Evolutionary conservation across 768 basidiomycete species (phyloP).

Genomic region (Chalciporus pseudorubinellus): DNA sequence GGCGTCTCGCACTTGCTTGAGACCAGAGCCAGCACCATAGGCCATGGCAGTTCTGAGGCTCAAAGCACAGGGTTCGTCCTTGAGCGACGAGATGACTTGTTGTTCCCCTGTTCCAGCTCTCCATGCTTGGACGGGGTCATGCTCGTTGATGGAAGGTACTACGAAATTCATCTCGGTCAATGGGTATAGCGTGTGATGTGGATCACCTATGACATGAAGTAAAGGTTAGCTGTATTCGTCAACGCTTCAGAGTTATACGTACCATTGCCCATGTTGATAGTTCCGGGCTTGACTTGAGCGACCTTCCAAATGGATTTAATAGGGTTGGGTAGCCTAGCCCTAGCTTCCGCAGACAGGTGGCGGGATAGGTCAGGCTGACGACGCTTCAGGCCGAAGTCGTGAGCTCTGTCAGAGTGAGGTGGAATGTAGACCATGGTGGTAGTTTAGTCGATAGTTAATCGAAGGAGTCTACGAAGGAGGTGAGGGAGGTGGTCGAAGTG

Average conservation of each 20-base stretch:
- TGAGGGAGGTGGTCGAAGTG: background rate
- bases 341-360: conserved; percentile 35
- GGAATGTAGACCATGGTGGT: conserved; percentile 27
- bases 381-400: conserved; percentile 19
- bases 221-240: background rate
- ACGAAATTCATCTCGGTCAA: conserved; percentile 34
- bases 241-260: background rate
- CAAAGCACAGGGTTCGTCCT: conserved; percentile 28
- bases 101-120: conserved; percentile 25
- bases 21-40: conserved; percentile 38
- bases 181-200: conserved; percentile 34
- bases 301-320: conserved; percentile 39
- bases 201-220: conserved; percentile 27
- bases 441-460: background rate
- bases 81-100: conserved; percentile 28
- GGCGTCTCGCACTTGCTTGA: conserved; percentile 31
- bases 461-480: background rate
- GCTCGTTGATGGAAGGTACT: conserved; percentile 29
- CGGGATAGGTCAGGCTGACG: conserved; percentile 31
- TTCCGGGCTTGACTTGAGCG: conserved; percentile 33
- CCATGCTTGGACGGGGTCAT: conserved; percentile 33
- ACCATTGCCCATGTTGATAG: conserved; percentile 41
- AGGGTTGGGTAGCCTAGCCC: conserved; percentile 33
- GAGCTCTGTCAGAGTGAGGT: conserved; percentile 9
- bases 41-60: conserved; percentile 37